Conservation (phyloP, 768 basidiomycete species). For the Mycena pura region DNA sequence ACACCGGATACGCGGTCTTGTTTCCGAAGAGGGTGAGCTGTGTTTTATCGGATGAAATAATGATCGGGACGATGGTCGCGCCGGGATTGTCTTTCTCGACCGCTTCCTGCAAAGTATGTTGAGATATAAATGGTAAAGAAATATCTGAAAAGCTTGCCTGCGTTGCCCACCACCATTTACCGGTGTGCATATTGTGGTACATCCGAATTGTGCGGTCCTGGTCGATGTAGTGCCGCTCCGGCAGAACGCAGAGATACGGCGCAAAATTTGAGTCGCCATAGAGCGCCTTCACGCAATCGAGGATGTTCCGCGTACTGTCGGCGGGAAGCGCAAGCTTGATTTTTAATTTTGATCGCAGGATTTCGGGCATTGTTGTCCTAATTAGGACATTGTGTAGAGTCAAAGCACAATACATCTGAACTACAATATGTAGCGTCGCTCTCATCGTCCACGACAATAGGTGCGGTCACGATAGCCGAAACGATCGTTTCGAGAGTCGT, state of each 20-base stretch:
- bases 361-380: too few species aligned
- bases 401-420: too few species aligned
- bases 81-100: constrained; percentile 31
- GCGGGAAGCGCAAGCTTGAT: too few species aligned
- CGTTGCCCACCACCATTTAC: constrained; percentile 58
- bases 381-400: too few species aligned
- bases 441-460: too few species aligned
- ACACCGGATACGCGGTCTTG: constrained; percentile 48
- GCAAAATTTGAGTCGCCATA: constrained; percentile 40
- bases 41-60: constrained; percentile 55
- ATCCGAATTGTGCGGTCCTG: constrained; percentile 24
- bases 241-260: constrained; percentile 31
- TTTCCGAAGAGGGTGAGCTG: constrained; percentile 47
- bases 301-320: too few species aligned
- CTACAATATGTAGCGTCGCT: too few species aligned
- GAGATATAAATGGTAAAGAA: not conserved
- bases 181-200: constrained; percentile 52
- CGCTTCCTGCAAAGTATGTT: constrained; percentile 23
- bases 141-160: constrained; percentile 43
- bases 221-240: constrained; percentile 42
- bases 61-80: constrained; percentile 48
- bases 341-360: too few species aligned
- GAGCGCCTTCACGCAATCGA: constrained; percentile 39
- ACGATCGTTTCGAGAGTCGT: too few species aligned
- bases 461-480: too few species aligned